Base-by-base conservation (phyloP, 78 protist species). In the Dictyostelium firmibasis region DNA sequence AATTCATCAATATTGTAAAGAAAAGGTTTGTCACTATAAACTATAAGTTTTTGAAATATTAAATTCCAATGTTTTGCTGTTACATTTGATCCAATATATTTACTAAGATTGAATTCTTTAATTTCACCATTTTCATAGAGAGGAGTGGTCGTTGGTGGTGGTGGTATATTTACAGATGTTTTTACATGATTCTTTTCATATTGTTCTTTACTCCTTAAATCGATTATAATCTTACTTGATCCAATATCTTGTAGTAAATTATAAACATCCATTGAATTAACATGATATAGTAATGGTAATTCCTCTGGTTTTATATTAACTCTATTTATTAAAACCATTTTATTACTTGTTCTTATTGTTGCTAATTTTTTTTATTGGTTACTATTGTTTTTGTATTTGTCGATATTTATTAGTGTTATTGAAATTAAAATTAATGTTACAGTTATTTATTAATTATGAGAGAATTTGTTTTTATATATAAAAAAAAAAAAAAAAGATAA, bases 231-330 rank as follows among this genome's bases (percentile, higher is more conserved):
- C 81, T 92, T 92, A 20, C 57, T 35, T 2, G 64, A n/a, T 31
- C 79, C 29, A 5, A 81, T 44, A 50, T 92, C 96, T 84, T 92
- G 96, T 9, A 92, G 25, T 72, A 76, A 27, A 86, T 92, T 92
- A 29, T 84, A 92, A 23, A 92, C 38, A n/a, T 84, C 78, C 16
- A 44, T 75, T 31, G 83, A 69, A 69, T 75, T 74, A 1, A 60
- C 35, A 36, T 64, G 85, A 29, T 81, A 81, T 38, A 76, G 23
- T 36, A 76, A 18, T 41, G 47, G 35, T 41, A 29, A 25, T n/a
- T 36, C 50, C 7, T 76, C 57, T n/a, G 75, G 35, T 23, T 91
- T 29, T 20, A 18, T 36, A 47, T 41, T 44, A 81, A 38, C 64
- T 11, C 53, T n/a, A 27, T 77, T 67, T 33, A 85, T 27, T 35